Percentiles rank a stretch among this genome's conserved stretches.
Evolutionary conservation across 345 rosid genomes (phyloP).

Genomic region (Eucalyptus marginata): DNA sequence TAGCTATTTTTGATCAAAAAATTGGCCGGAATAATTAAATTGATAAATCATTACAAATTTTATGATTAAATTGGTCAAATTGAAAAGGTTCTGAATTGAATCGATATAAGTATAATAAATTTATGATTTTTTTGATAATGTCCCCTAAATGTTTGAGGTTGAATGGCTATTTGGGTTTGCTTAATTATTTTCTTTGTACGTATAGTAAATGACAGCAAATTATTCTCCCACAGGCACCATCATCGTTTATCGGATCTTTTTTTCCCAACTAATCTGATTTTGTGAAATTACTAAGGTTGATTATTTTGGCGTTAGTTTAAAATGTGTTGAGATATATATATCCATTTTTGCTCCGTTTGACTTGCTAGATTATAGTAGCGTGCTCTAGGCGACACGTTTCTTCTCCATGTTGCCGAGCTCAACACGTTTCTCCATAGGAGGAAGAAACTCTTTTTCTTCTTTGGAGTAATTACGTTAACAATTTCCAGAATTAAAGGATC

Average conservation of each 20-base stretch:
- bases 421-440: background rate
- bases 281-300: background rate
- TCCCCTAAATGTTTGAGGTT: background rate
- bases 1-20: too few relatives aligned
- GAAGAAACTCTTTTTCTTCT: background rate
- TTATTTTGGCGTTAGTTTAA: background rate
- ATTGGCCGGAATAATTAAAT: too few relatives aligned
- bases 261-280: background rate
- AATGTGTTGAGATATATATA: background rate
- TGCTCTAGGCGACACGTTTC: background rate
- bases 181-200: background rate
- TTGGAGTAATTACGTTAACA: background rate
- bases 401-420: background rate
- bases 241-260: background rate
- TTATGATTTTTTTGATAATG: too few relatives aligned
- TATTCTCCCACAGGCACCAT: background rate
- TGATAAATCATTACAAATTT: accelerated
- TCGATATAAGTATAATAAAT: too few relatives aligned
- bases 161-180: background rate
- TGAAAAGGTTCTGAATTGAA: too few relatives aligned
- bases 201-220: background rate
- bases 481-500: background rate
- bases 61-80: background rate
- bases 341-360: background rate
- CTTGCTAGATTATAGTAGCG: background rate